Evolutionary conservation across 495 filamentous ascomycete species (phyloP).

Genomic region (Trichoderma virens): DNA sequence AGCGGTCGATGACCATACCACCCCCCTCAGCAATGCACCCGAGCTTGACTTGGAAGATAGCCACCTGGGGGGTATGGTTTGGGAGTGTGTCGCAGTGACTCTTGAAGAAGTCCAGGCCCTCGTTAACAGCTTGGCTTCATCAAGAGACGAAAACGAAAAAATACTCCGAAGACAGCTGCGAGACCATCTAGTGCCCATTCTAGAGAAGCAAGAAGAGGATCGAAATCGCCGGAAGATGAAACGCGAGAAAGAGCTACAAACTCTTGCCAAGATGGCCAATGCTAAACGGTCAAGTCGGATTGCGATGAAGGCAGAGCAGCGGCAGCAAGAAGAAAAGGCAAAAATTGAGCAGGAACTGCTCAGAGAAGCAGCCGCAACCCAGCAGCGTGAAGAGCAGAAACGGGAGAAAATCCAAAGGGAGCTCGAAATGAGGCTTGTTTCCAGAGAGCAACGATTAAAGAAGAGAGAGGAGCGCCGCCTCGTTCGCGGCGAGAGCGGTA

Average conservation of each 20-base stretch:
- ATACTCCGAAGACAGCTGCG: conserved; percentile 58
- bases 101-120: conserved; percentile 69
- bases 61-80: conserved; percentile 64
- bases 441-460: conserved; percentile 72
- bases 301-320: conserved; percentile 70
- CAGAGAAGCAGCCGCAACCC: conserved; percentile 54
- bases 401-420: conserved; percentile 63
- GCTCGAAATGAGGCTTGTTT: conserved; percentile 72
- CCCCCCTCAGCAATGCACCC: conserved; percentile 32
- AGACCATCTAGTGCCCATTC: conserved; percentile 69
- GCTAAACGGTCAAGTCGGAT: conserved; percentile 90
- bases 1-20: conserved; percentile 42
- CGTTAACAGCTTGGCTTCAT: conserved; percentile 59
- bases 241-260: conserved; percentile 71
- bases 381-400: conserved; percentile 59
- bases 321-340: conserved; percentile 62
- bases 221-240: conserved; percentile 59
- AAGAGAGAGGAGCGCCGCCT: conserved; percentile 76
- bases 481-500: conserved; percentile 74
- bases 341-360: conserved; percentile 65
- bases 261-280: conserved; percentile 75
- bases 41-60: conserved; percentile 43
- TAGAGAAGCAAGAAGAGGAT: conserved; percentile 74
- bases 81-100: conserved; percentile 85
- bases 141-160: conserved; percentile 76